Evolutionary conservation across 139 green algal species (phyloP).

Genomic region (Nannochloris sp.): DNA sequence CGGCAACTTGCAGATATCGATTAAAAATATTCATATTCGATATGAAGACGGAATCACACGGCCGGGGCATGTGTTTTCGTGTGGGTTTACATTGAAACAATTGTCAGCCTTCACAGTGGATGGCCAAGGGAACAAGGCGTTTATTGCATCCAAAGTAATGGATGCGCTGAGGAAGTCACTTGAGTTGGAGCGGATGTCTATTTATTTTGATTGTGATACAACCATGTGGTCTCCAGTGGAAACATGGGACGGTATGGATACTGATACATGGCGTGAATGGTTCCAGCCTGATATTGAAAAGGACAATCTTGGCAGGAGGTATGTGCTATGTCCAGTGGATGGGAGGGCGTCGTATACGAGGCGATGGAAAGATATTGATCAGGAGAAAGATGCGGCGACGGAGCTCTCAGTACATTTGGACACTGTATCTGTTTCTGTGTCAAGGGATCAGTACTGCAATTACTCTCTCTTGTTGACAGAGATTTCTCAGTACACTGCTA

Average conservation of each 20-base stretch:
- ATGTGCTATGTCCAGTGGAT: slow-evolving; percentile 57
- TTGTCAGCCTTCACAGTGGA: slow-evolving; percentile 81
- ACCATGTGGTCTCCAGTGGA: slow-evolving; percentile 31
- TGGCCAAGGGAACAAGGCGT: slow-evolving; percentile 57
- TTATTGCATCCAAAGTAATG: slow-evolving; percentile 65
- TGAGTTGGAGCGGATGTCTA: slow-evolving; percentile 42
- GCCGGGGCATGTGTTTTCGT: slow-evolving; percentile 51
- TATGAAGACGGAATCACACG: slow-evolving; percentile 43
- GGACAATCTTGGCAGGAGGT: slow-evolving; percentile 23
- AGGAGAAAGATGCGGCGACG: slow-evolving; percentile 22
- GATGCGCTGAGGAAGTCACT: slow-evolving; percentile 75
- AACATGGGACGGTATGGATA: slow-evolving; percentile 40
- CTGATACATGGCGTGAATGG: slow-evolving; percentile 59
- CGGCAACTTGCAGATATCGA: slow-evolving; percentile 72
- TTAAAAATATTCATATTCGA: slow-evolving; percentile 90
- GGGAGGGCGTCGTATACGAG: slow-evolving; percentile 49
- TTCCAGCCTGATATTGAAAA: slow-evolving; percentile 45
- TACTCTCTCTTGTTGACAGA: slow-evolving; percentile 57
- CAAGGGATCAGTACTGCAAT: slow-evolving; percentile 58
- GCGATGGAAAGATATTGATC: slow-evolving; percentile 28
- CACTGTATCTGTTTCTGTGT: slow-evolving; percentile 28
- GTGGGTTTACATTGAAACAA: slow-evolving; percentile 62
- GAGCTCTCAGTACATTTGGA: slow-evolving; percentile 33
- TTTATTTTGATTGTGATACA: slow-evolving; percentile 74
- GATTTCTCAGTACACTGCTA: slow-evolving; percentile 49